Evolutionary conservation across 306 rosid species (phyloP).

Genomic region (Ochetophila trinervis): DNA sequence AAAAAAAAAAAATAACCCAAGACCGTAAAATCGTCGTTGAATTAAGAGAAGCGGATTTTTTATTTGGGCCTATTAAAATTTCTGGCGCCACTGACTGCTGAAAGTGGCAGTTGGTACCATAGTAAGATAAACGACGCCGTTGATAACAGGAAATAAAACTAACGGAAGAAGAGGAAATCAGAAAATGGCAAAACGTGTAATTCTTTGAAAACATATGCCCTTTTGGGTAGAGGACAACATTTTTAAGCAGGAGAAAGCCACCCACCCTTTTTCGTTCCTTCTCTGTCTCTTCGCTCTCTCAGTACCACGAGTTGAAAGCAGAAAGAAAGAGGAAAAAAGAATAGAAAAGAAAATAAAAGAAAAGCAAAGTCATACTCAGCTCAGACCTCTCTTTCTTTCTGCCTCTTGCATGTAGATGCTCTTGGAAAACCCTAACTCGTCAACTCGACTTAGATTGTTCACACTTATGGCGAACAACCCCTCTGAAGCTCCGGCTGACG

Average conservation of each 20-base stretch:
- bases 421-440: conserved; percentile 28
- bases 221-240: conserved; percentile 23
- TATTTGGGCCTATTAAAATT: too few species aligned
- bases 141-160: too few species aligned
- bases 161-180: neutral
- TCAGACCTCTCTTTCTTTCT: conserved; percentile 5
- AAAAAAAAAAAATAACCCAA: too few species aligned
- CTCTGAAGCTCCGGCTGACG: conserved; percentile 70
- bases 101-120: neutral
- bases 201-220: conserved; percentile 22
- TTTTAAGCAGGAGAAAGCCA: conserved; percentile 42
- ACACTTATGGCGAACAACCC: conserved; percentile 70
- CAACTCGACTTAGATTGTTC: conserved; percentile 9
- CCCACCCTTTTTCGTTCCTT: conserved; percentile 7
- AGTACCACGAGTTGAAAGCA: neutral
- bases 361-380: conserved; percentile 14
- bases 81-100: too few species aligned
- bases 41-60: too few species aligned
- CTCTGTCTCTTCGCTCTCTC: conserved; percentile 14
- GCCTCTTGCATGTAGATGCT: conserved; percentile 39
- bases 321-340: neutral
- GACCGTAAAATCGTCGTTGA: too few species aligned
- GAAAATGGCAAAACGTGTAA: conserved; percentile 28
- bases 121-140: too few species aligned
- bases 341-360: neutral